These are phyloP conservation scores for Coelastrella sp. DNA, from an alignment of 139 green algal genomes.

Conservation along the genomic window DNA sequence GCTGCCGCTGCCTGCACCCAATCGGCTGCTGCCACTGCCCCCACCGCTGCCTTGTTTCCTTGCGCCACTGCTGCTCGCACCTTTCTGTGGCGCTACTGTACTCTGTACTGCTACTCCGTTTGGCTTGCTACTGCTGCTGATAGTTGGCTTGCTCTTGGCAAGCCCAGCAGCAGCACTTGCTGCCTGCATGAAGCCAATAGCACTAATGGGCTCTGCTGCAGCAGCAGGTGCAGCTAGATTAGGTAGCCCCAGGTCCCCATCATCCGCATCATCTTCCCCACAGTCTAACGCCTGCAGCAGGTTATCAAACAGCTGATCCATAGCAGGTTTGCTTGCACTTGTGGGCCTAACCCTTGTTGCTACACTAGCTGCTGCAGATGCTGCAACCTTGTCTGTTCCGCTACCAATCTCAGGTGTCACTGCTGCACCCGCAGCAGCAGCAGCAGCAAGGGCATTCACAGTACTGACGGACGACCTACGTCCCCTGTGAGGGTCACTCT, in stretches of 20 bases:
- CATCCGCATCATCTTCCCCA: constrained; percentile 6
- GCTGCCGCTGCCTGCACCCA: neutral
- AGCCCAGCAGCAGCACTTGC: no score
- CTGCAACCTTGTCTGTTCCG: neutral
- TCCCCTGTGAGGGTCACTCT: neutral
- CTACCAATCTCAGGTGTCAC: neutral
- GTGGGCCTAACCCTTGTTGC: neutral
- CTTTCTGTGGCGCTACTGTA: neutral
- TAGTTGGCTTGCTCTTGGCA: no score
- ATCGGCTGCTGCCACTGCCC: neutral
- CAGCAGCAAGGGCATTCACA: neutral
- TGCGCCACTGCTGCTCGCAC: neutral
- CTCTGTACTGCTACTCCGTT: no score
- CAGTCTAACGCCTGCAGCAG: neutral
- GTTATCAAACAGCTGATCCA: neutral
- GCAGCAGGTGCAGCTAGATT: neutral
- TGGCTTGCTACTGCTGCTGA: no score
- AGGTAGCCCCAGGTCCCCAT: neutral
- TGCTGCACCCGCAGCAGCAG: neutral
- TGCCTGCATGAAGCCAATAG: no score
- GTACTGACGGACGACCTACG: constrained; percentile 1
- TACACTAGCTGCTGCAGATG: neutral
- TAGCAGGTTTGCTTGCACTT: constrained; percentile 4
- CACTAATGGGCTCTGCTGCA: neutral
- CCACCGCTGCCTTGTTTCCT: neutral